Base-by-base conservation (phyloP, 2,329 filamentous ascomycete species). In the Diaporthe sp. region DNA sequence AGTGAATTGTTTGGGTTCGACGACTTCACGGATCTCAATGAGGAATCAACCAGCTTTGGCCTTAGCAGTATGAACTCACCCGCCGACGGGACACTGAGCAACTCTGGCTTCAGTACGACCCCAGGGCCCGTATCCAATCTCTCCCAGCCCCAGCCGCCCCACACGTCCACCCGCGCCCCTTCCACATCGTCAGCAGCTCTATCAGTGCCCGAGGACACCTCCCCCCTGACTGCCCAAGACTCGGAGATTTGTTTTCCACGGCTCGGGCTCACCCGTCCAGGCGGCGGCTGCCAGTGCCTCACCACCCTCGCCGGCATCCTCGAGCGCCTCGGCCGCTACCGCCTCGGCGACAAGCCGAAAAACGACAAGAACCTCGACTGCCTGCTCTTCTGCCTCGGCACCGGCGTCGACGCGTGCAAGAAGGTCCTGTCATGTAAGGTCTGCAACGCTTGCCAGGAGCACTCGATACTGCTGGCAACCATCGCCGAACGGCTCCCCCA, bases 321-420 rank as follows among this genome's bases (percentile, higher is more conserved):
- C 37, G 60, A 65, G 37, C 34, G 60, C 10, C 60, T 65, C 60
- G 60, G 60, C 22, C 60, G 60, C 60, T 65, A 44, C 60, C 60
- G 60, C 60, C n/a, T 65, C 0, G 60, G 60, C 13, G 60, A 46
- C 25, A 67, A 49, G 42, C 61, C 61, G 2, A 67, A 67, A 10
- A 49, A 3, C 7, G 61, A 4, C n/a, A 67, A 6, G 12, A 67
- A 49, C 17, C 61, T 67, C 12, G 61, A 67, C 39, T 67, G 61
- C 39, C 61, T 67, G n/a, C 61, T 67, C 39, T 67, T 67, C 61
- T 67, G 25, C 9, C 61, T 67, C 42, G 61, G 61, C 39, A 49
- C 10, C 17, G 61, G 61, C 15, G 42, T 67, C 61, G 17, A 17
- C 39, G 44, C 61, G 1, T 67, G 61, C 25, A 67, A 67, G 0